A percentile compares a stretch with the other conserved stretches of the same genome.
phyloP scores from a whole-genome alignment of 2,329 filamentous ascomycete genomes.

The Aspergillus unguis region DNA sequence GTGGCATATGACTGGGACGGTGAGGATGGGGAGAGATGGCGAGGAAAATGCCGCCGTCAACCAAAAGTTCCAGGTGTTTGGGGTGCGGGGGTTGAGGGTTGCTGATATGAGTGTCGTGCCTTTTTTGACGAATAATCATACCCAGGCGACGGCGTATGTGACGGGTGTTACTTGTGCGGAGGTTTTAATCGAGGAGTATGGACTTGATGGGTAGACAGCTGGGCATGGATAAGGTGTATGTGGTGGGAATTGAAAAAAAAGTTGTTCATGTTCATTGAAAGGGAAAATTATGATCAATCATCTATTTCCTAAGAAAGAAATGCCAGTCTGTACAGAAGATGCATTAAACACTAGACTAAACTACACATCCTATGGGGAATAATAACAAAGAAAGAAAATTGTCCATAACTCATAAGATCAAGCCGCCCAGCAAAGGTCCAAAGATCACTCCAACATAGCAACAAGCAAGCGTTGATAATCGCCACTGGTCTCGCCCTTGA shows the following conservation, averaged over 20 bases:
- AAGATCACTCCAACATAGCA: slow-evolving; percentile 53
- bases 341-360: too few relatives aligned
- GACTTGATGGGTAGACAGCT: slow-evolving; percentile 21
- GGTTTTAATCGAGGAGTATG: slow-evolving; percentile 47
- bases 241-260: too few relatives aligned
- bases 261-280: too few relatives aligned
- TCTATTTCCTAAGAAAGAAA: too few relatives aligned
- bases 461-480: slow-evolving; percentile 77
- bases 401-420: not conserved
- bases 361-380: not conserved
- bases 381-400: not conserved
- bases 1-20: slow-evolving; percentile 58
- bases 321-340: too few relatives aligned
- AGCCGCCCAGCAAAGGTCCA: not conserved
- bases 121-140: slow-evolving; percentile 48
- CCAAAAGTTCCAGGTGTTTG: slow-evolving; percentile 37
- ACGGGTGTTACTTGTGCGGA: slow-evolving; percentile 53
- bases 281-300: too few relatives aligned
- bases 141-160: slow-evolving; percentile 54
- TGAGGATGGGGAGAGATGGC: slow-evolving; percentile 52
- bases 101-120: slow-evolving; percentile 46
- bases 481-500: slow-evolving; percentile 79
- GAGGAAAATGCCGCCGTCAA: slow-evolving; percentile 50
- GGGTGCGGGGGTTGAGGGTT: slow-evolving; percentile 39
- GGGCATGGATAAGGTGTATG: too few relatives aligned